A percentile compares a stretch with the other conserved stretches of the same genome.
Evolutionary conservation across 78 protist genomes (phyloP).

Genomic region (Dictyostelium intermedium): DNA sequence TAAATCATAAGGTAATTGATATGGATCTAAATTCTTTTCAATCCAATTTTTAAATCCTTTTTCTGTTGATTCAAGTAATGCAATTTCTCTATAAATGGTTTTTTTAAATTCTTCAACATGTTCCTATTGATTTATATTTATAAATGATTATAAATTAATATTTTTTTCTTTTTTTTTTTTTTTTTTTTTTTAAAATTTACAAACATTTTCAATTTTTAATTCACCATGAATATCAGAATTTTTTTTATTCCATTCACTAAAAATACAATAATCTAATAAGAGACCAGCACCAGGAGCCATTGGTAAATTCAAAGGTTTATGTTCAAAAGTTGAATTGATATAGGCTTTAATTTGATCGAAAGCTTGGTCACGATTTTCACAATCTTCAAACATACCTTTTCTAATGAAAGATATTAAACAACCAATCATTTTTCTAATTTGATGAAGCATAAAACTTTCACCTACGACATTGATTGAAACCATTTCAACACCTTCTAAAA

Average conservation of each 20-base stretch:
- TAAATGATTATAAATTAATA: no score
- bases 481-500: conserved; percentile 66
- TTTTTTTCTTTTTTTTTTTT: no score
- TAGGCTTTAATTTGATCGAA: neutral
- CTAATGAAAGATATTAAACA: conserved; percentile 35
- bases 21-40: conserved; percentile 29
- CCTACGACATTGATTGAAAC: conserved; percentile 67
- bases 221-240: conserved; percentile 25
- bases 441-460: conserved; percentile 84
- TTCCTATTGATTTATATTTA: neutral
- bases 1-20: conserved; percentile 25
- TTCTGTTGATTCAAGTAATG: conserved; percentile 7
- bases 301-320: conserved; percentile 39
- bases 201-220: neutral
- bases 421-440: conserved; percentile 86
- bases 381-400: conserved; percentile 40
- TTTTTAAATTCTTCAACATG: conserved; percentile 42
- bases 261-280: conserved; percentile 60
- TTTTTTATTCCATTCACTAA: conserved; percentile 27
- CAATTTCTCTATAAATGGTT: conserved; percentile 49
- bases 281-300: conserved; percentile 78
- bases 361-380: neutral
- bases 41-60: conserved; percentile 9
- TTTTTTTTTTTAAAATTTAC: no score
- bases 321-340: conserved; percentile 22